A percentile compares a stretch with the other conserved stretches of the same genome.
phyloP scores from a whole-genome alignment of 1,284 basidiomycete species.

The Cutaneotrichosporon sp. region DNA sequence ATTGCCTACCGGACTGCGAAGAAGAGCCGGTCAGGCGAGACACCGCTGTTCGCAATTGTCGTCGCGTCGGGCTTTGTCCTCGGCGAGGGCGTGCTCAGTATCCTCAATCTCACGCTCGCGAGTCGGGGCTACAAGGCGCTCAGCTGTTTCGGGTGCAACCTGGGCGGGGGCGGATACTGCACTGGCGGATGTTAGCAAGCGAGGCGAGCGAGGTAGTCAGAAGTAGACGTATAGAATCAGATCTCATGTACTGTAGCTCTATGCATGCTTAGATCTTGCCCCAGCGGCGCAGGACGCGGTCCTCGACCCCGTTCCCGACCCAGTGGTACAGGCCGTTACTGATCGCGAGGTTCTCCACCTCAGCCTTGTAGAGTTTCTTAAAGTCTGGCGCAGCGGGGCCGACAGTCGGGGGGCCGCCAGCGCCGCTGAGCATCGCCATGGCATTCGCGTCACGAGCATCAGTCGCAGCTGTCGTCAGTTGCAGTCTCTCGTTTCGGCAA shows the following conservation, averaged over 20 bases:
- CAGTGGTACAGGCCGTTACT: constrained; percentile 77
- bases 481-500: neutral
- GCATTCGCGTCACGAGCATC: constrained; percentile 67
- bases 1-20: constrained; percentile 65
- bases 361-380: constrained; percentile 82
- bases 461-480: constrained; percentile 59
- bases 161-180: constrained; percentile 56
- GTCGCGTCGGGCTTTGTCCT: constrained; percentile 92
- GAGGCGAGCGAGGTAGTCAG: neutral
- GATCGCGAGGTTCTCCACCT: constrained; percentile 89
- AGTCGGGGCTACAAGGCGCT: constrained; percentile 66
- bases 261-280: constrained; percentile 49
- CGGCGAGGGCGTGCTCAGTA: constrained; percentile 81
- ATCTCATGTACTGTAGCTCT: constrained; percentile 3
- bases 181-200: constrained; percentile 32
- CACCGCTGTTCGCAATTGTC: constrained; percentile 72
- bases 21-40: constrained; percentile 42
- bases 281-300: constrained; percentile 68
- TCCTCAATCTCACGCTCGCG: constrained; percentile 69
- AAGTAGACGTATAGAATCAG: neutral
- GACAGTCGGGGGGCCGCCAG: constrained; percentile 50
- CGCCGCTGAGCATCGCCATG: constrained; percentile 63
- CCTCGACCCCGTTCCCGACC: constrained; percentile 74
- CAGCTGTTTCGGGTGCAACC: constrained; percentile 74
- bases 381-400: constrained; percentile 69